Evolutionary conservation across 2,329 filamentous ascomycete species (phyloP), one percentile per base, ranked within the genome.

Genomic region (Escovopsis weberi): DNA sequence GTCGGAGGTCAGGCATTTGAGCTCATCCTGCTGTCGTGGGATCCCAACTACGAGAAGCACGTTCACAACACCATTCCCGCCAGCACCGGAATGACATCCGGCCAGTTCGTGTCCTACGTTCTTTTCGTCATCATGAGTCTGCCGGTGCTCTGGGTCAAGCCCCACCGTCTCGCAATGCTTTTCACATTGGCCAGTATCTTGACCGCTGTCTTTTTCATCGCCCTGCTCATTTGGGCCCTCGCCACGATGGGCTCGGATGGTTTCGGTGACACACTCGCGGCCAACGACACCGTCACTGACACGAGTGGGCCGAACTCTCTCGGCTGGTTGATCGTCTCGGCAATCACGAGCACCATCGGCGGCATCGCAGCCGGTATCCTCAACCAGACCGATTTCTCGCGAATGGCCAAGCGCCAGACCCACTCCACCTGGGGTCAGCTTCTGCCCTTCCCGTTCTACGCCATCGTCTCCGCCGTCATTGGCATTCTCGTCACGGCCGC

Each of bases 1-100:
- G 61, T 68, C 35, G 67, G 67, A 11, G 66, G 66, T 3, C 57
- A 66, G 50, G 68, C 65, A 39, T 47, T 68, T 43, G 66, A 68
- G 40, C 56, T 69, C 37, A 65, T 65, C 40, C 55, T 70, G 5
- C 60, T 64, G 10, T 65, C 68, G 2, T 64, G 66, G 52, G 64
- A 65, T 48, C 66, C 66, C 10, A 55, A 56, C 7, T 55, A 68
- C 32, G 65, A 68, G 42, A 39, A 57, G 1, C 62, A 62, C 45
- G 60, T 70, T 37, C 60, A 57, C 12, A 68, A 68, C 49, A 55
- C 52, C 34, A 63, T 69, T 39, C 59, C 66, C 4, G 51, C 47
- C 1, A 54, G 54, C 18, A 66, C 62, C 1, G 63, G 63, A 23
- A 66, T 66, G 57, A 69, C 65, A 6, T 64, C 62, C 0, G 64